A percentile compares a stretch with the other conserved stretches of the same genome.
These are phyloP conservation scores for Russula virescens DNA, from an alignment of 768 basidiomycete genomes.

Conservation along the genomic window DNA sequence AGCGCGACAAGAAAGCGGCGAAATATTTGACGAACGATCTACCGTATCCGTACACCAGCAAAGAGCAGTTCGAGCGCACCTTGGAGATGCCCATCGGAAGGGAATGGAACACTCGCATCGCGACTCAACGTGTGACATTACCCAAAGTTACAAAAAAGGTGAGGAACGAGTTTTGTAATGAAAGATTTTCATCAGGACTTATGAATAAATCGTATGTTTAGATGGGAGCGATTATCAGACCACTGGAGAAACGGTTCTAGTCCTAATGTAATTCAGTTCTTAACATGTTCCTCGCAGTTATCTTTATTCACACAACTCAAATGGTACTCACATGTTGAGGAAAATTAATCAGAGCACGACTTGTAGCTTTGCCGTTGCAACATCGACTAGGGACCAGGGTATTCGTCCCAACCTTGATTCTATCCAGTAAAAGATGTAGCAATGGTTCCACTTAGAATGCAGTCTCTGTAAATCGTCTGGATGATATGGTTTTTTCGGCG, in stretches of 20 bases:
- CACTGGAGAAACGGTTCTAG: constrained; percentile 50
- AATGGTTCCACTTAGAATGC: too few species aligned
- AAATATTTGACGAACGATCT: constrained; percentile 89
- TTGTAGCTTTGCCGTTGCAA: too few species aligned
- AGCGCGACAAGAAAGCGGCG: constrained; percentile 86
- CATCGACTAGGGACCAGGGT: too few species aligned
- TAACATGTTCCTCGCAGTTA: neutral
- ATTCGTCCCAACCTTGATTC: too few species aligned
- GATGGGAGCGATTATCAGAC: constrained; percentile 69
- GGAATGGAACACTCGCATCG: constrained; percentile 91
- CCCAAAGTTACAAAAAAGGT: constrained; percentile 89
- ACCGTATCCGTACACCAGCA: constrained; percentile 91
- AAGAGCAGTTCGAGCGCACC: constrained; percentile 84
- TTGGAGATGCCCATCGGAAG: constrained; percentile 77
- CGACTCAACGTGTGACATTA: constrained; percentile 77
- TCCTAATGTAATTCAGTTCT: neutral
- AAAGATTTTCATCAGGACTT: neutral
- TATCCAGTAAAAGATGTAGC: too few species aligned
- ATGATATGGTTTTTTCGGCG: too few species aligned
- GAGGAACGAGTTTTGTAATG: constrained; percentile 17
- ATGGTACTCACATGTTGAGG: neutral
- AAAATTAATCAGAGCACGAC: too few species aligned
- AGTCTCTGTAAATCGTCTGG: too few species aligned
- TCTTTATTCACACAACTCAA: neutral
- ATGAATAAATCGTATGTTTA: constrained; percentile 26